Base-by-base conservation (phyloP, 2,329 filamentous ascomycete species). In the Penicillium hesseltinei region DNA sequence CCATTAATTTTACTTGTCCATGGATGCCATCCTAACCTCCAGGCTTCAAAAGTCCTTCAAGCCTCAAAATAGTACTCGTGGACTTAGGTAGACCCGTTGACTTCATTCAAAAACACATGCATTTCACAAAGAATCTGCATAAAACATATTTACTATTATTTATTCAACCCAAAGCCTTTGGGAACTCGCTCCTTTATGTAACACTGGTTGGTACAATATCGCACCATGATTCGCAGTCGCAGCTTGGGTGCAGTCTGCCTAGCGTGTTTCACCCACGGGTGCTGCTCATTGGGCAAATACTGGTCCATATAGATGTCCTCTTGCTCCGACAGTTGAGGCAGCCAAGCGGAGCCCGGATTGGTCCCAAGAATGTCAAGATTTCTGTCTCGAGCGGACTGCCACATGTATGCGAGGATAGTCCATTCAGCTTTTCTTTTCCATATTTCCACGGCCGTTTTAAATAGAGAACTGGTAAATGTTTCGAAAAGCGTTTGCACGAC, bases 381-480 rank as follows among this genome's bases (percentile, higher is more conserved):
- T 49, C 35, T 39, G 17, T 38, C 31, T 39, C 46, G 46, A 19
- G 46, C 46, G 15, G 46, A 49, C 33, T 49, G 46, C 46, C 33
- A 49, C 47, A 49, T 49, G 17, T 29, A 39, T 9, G 35, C 47
- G 23, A 27, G 10, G 23, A 49, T 49, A 21, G 10, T 29, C 47
- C 47, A 49, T 49, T 49, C 35, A 38, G 47, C 47, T 29, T 49
- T 29, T n/a, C 31, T 13, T 49, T 49, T 49, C 46, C 33, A 49
- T 25, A 2, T 39, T 25, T 49, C 21, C 46, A 39, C 23, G 17
- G 33, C 46, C 23, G 3, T 49, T 49, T n/a, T 19, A 35, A 49
- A 49, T 21, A 19, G 21, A 39, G 33, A 29, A 39, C 35, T 49
- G 15, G 46, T 29, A 19, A 49, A 49, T 29, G 46, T 13, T 4